These are phyloP conservation scores for Ganoderma boninense DNA, from an alignment of 1,284 basidiomycete species.

Conservation along the genomic window DNA sequence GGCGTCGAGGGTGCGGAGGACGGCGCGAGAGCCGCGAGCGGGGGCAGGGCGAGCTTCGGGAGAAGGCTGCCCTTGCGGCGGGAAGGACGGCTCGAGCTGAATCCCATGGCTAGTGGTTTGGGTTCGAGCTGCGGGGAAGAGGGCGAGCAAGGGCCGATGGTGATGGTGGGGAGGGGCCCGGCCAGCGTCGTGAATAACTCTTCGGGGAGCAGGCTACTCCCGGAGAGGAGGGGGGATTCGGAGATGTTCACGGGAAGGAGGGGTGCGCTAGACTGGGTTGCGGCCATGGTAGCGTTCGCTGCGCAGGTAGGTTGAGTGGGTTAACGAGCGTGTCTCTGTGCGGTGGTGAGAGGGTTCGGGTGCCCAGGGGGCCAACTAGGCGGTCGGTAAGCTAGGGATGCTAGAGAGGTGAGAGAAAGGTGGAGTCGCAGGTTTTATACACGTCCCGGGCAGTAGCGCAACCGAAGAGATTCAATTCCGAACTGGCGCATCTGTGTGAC, in stretches of 20 bases:
- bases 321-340: constrained; percentile 21
- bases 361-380: constrained; percentile 14
- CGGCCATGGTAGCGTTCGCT: constrained; percentile 13
- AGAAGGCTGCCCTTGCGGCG: background rate
- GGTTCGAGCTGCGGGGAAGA: constrained; percentile 24
- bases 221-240: constrained; percentile 41
- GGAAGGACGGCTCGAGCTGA: constrained; percentile 8
- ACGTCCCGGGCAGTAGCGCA: constrained; percentile 2
- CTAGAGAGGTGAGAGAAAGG: constrained; percentile 5
- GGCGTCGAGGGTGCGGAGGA: constrained; percentile 24
- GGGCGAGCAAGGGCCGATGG: constrained; percentile 23
- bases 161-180: constrained; percentile 23
- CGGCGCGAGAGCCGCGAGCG: constrained; percentile 6
- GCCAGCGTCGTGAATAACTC: constrained; percentile 35
- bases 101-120: background rate
- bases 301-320: background rate
- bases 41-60: constrained; percentile 3
- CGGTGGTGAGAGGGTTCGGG: background rate
- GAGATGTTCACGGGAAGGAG: constrained; percentile 41
- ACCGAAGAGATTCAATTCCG: constrained; percentile 1
- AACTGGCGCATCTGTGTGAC: background rate
- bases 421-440: background rate
- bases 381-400: constrained; percentile 28
- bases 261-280: constrained; percentile 26
- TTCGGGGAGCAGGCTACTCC: constrained; percentile 32